phyloP scores from a whole-genome alignment of 306 rosid genomes.

The Begonia fuchsioides region DNA sequence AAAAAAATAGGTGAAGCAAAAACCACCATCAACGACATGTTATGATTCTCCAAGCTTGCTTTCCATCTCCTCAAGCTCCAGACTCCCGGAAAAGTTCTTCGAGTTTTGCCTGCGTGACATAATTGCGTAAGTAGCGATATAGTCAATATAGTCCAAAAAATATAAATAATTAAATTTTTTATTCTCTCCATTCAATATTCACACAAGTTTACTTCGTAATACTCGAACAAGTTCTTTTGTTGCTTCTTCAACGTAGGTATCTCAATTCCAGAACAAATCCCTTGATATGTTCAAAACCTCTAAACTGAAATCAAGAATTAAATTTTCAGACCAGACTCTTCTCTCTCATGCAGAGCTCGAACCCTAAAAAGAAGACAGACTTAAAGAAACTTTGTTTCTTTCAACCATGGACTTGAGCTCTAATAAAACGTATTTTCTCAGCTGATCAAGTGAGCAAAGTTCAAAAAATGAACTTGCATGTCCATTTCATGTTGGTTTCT shows the following conservation, averaged over 20 bases:
- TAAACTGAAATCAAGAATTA: slow-evolving; percentile 27
- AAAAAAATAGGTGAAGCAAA: no score
- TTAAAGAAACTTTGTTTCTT: slow-evolving; percentile 46
- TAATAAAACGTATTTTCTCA: slow-evolving; percentile 36
- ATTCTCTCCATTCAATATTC: not conserved
- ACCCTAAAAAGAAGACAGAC: no score
- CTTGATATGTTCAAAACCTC: slow-evolving; percentile 58
- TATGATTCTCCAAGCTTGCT: no score
- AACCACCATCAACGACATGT: no score
- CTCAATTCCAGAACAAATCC: slow-evolving; percentile 46
- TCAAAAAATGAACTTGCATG: slow-evolving; percentile 38
- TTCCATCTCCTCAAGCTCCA: not conserved
- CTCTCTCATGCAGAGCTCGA: no score
- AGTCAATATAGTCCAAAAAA: no score
- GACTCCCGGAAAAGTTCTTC: slow-evolving; percentile 35
- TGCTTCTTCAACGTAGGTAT: slow-evolving; percentile 74
- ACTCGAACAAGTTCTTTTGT: slow-evolving; percentile 50
- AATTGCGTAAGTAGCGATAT: not conserved
- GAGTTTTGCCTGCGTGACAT: slow-evolving; percentile 37
- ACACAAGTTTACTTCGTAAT: slow-evolving; percentile 34
- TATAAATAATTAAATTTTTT: no score
- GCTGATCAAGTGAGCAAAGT: slow-evolving; percentile 47
- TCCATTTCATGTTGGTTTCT: slow-evolving; percentile 55
- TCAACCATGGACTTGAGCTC: slow-evolving; percentile 51
- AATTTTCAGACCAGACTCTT: no score